These are phyloP conservation scores for Raphanus hybrid DNA, from an alignment of 441 rosid species.

Conservation along the genomic window DNA sequence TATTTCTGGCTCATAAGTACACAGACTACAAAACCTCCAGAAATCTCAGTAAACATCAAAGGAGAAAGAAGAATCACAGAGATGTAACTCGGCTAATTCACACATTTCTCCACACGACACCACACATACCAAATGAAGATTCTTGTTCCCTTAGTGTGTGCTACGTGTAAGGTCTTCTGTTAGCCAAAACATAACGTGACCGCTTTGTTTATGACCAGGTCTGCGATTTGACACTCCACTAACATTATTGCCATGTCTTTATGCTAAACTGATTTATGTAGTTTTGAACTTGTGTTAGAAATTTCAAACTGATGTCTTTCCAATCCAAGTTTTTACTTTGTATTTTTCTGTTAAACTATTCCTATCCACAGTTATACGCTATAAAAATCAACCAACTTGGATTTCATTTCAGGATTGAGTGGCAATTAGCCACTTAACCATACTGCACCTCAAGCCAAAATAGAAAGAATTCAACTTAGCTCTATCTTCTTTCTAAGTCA, in stretches of 20 bases:
- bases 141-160: too few relatives aligned
- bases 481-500: neutral
- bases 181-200: neutral
- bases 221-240: slow-evolving; percentile 25
- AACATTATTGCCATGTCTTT: neutral
- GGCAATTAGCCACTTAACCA: neutral
- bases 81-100: too few relatives aligned
- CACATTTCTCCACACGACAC: too few relatives aligned
- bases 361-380: neutral
- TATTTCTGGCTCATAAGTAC: too few relatives aligned
- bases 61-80: too few relatives aligned
- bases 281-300: neutral
- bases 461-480: neutral
- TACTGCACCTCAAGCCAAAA: neutral
- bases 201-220: neutral
- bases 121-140: too few relatives aligned
- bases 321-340: neutral
- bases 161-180: neutral
- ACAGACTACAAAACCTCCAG: too few relatives aligned
- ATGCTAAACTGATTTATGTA: neutral
- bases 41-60: too few relatives aligned
- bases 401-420: neutral
- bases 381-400: neutral
- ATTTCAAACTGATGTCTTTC: neutral
- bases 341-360: neutral